These are phyloP conservation scores for Aurantiochytrium sp. DNA, from an alignment of 108 stramenopile genomes.

Conservation along the genomic window DNA sequence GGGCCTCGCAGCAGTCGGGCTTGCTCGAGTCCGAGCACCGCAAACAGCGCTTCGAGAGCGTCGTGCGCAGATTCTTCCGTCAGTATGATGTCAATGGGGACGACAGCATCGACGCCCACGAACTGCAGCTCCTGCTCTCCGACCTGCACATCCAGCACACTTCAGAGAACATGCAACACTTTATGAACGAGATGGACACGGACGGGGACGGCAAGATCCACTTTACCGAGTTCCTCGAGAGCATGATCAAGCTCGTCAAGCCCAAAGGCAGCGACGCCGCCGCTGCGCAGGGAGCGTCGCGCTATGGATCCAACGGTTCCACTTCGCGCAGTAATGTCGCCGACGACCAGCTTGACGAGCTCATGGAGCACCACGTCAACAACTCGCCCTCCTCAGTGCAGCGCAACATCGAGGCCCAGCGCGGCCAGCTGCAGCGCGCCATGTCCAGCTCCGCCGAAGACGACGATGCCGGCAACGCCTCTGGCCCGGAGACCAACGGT, in stretches of 20 bases:
- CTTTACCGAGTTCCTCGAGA: slow-evolving; percentile 79
- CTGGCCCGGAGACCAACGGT: too few species aligned
- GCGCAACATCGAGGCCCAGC: neutral
- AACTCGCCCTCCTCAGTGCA: neutral
- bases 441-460: neutral
- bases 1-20: slow-evolving; percentile 46
- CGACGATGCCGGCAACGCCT: neutral
- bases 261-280: neutral
- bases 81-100: slow-evolving; percentile 72
- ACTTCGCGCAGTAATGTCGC: neutral
- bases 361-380: slow-evolving; percentile 15
- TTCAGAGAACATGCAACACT: slow-evolving; percentile 47
- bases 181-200: slow-evolving; percentile 66
- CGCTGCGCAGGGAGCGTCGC: neutral
- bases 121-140: slow-evolving; percentile 64
- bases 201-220: slow-evolving; percentile 67
- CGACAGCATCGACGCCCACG: slow-evolving; percentile 64
- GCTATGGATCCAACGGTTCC: neutral
- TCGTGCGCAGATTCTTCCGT: slow-evolving; percentile 71
- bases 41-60: slow-evolving; percentile 46
- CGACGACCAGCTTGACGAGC: neutral
- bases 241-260: slow-evolving; percentile 69
- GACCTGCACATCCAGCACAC: slow-evolving; percentile 76
- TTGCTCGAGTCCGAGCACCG: slow-evolving; percentile 57
- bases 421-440: neutral